These are phyloP conservation scores for Hypsizygus marmoreus DNA, from an alignment of 768 basidiomycete genomes.

Conservation along the genomic window DNA sequence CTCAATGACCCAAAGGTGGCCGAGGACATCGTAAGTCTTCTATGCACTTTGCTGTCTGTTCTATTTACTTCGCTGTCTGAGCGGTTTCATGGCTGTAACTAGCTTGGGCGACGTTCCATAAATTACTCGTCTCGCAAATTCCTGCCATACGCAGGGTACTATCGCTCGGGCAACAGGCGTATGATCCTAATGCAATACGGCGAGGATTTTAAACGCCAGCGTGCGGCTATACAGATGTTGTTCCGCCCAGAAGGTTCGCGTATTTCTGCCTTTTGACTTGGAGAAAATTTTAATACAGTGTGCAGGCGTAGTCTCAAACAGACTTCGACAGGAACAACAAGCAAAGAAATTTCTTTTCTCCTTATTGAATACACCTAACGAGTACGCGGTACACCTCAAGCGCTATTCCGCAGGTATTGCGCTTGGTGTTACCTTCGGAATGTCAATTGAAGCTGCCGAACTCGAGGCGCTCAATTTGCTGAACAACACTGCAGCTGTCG, in stretches of 20 bases:
- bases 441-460: constrained; percentile 6
- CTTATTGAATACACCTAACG: constrained; percentile 1
- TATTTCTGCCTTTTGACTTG: not conserved
- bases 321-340: constrained; percentile 6
- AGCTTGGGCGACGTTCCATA: constrained; percentile 1
- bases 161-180: constrained; percentile 4
- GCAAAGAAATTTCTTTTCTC: constrained; percentile 4
- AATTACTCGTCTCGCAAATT: constrained; percentile 7
- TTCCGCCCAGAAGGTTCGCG: constrained; percentile 9
- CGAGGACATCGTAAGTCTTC: constrained; percentile 4
- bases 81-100: too few species aligned
- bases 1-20: constrained; percentile 8
- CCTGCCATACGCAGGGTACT: constrained; percentile 7
- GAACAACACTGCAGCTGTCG: constrained; percentile 6
- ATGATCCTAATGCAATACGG: constrained; percentile 10
- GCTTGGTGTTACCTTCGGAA: constrained; percentile 6
- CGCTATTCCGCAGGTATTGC: constrained; percentile 7
- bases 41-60: not conserved
- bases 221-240: constrained; percentile 7
- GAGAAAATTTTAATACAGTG: not conserved
- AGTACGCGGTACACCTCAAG: constrained; percentile 5
- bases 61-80: too few species aligned
- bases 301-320: constrained; percentile 1
- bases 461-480: constrained; percentile 2
- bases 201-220: constrained; percentile 6